Evolutionary conservation across 164 flowering plant species (phyloP).

Genomic region (Magnolia changhungtana): DNA sequence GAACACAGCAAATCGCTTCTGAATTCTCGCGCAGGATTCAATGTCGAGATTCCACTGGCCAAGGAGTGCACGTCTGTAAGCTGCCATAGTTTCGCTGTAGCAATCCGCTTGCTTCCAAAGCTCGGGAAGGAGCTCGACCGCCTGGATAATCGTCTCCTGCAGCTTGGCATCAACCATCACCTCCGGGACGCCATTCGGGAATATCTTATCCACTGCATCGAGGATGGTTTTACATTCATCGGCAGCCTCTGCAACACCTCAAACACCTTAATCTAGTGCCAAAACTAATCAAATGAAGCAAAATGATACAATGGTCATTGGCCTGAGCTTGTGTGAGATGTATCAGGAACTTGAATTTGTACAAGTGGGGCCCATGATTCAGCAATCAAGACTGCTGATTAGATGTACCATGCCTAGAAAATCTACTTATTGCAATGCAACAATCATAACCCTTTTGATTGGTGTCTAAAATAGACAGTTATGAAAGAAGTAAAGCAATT

Average conservation of each 20-base stretch:
- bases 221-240: conserved; percentile 78
- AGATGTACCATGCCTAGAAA: no score
- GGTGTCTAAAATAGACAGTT: no score
- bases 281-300: no score
- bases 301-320: no score
- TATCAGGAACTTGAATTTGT: no score
- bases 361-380: no score
- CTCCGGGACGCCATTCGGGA: conserved; percentile 67
- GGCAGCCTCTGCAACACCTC: conserved; percentile 78
- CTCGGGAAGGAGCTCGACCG: conserved; percentile 94
- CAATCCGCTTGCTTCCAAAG: conserved; percentile 85
- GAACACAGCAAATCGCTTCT: conserved; percentile 77
- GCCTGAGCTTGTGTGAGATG: no score
- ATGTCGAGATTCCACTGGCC: conserved; percentile 85
- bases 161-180: conserved; percentile 62
- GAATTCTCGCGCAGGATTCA: conserved; percentile 77
- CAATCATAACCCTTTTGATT: no score
- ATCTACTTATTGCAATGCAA: no score
- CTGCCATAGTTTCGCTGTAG: conserved; percentile 67
- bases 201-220: conserved; percentile 87
- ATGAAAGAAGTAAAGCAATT: no score
- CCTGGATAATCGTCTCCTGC: conserved; percentile 84
- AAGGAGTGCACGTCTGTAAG: conserved; percentile 85
- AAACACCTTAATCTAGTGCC: conserved; percentile 10
- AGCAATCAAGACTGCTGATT: no score